Evolutionary conservation across 306 rosid genomes (phyloP).

Genomic region (Amphicarpaea edgeworthii): DNA sequence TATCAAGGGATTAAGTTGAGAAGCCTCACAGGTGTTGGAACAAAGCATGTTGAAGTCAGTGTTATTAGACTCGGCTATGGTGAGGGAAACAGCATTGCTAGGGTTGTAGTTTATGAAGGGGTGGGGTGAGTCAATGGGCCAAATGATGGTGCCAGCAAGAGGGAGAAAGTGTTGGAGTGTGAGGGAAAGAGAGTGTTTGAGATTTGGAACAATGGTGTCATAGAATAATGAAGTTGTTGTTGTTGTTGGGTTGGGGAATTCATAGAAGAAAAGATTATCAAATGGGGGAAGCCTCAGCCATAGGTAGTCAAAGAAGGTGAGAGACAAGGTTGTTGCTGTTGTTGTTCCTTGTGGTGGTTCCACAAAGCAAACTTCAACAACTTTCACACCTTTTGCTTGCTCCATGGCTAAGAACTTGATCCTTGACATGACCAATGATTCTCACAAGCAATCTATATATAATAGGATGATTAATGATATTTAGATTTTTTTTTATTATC

Average conservation of each 20-base stretch:
- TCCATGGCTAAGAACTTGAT: not conserved
- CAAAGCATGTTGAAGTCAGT: slow-evolving; percentile 36
- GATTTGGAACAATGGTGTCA: slow-evolving; percentile 45
- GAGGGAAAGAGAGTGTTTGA: slow-evolving; percentile 42
- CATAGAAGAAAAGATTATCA: slow-evolving; percentile 43
- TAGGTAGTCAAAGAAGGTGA: not conserved
- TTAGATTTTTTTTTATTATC: no score
- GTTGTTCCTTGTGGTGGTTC: not conserved
- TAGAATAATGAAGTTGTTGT: slow-evolving; percentile 29
- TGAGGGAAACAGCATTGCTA: slow-evolving; percentile 42
- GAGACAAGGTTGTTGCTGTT: not conserved
- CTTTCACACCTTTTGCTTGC: not conserved
- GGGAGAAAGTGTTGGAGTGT: slow-evolving; percentile 49
- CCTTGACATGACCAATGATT: not conserved
- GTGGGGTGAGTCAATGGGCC: slow-evolving; percentile 35
- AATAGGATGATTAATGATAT: no score
- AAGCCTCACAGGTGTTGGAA: not conserved
- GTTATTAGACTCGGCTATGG: slow-evolving; percentile 48
- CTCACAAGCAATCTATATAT: not conserved
- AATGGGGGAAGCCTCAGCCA: slow-evolving; percentile 44
- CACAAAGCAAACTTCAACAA: not conserved
- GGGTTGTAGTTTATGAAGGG: slow-evolving; percentile 43
- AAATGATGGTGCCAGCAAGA: slow-evolving; percentile 45
- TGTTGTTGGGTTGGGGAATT: slow-evolving; percentile 7
- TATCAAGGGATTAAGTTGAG: not conserved